Base-by-base conservation (phyloP, 2,329 filamentous ascomycete genomes). In the Cladobotryum protrusum region DNA sequence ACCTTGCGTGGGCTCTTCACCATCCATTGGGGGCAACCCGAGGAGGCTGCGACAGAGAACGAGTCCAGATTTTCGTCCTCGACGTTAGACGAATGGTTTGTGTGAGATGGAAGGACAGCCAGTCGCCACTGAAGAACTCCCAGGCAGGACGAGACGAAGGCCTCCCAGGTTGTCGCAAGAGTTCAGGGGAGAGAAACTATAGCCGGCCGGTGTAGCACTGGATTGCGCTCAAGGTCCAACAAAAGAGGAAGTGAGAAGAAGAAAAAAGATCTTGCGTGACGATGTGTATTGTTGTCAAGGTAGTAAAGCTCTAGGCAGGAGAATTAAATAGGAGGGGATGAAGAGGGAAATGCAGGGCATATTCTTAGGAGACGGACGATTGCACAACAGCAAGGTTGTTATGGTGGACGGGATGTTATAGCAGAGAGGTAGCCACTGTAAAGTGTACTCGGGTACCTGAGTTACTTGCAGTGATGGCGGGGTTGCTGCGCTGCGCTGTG, bases 1-100 rank as follows among this genome's bases (percentile, higher is more conserved):
- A 71, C 70, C 69, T 68, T 72, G 70, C 50, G 70, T 72, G 49
- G 67, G 67, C 62, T 72, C 69, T 53, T 71, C 70, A 57, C 66
- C 68, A 54, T 73, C 70, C 70, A 73, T 73, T 69, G 64, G 64
- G 58, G 61, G 56, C 56, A 59, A 61, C 63, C 58, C 57, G 56
- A 56, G 56, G 59, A 63, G 59, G 57, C 56, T 59, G 52, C 54
- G 58, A 55, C 54, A 54, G 52, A 54, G 54, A 53, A 53, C 48
- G 44, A 49, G 56, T 50, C 54, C 53, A 61, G 54, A 51, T 36
- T 56, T 51, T 14, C 14, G 7, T 48, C 29, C 29, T 36, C 40
- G 12, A 44, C 34, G 36, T 20, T 11, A 12, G 43, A 20, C 7
- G 6, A 37, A 37, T 6, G 14, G 35, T 37, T 37, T 18, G 24